These are phyloP conservation scores for Kalmusia sp. DNA, from an alignment of 2,329 filamentous ascomycete genomes.

Conservation along the genomic window DNA sequence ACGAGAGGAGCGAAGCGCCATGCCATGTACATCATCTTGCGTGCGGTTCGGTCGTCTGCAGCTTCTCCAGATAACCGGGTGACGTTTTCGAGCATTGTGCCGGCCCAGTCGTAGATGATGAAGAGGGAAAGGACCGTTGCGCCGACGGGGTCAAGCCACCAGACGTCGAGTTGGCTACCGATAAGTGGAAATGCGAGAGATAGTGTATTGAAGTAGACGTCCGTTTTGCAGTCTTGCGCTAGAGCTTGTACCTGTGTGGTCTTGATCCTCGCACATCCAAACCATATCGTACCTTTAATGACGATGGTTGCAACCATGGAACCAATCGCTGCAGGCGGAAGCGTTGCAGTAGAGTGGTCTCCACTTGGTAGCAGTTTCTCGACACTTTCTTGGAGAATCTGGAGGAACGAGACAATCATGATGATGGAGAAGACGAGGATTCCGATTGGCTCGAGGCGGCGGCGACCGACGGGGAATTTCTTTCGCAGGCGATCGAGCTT, in stretches of 20 bases:
- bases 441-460: slow-evolving; percentile 65
- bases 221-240: slow-evolving; percentile 69
- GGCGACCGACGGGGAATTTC: slow-evolving; percentile 61
- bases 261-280: slow-evolving; percentile 66
- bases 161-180: slow-evolving; percentile 64
- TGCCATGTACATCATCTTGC: slow-evolving; percentile 67
- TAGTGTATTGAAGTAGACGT: slow-evolving; percentile 70
- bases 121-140: slow-evolving; percentile 69
- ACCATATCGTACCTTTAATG: slow-evolving; percentile 66
- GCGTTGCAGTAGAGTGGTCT: slow-evolving; percentile 56
- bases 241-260: slow-evolving; percentile 70
- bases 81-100: slow-evolving; percentile 67
- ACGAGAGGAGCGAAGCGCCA: slow-evolving; percentile 64
- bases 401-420: slow-evolving; percentile 69
- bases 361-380: slow-evolving; percentile 61
- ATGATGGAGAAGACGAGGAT: slow-evolving; percentile 68
- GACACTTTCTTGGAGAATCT: slow-evolving; percentile 68
- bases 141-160: slow-evolving; percentile 72
- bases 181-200: slow-evolving; percentile 69
- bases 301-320: slow-evolving; percentile 65
- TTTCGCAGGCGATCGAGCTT: slow-evolving; percentile 50
- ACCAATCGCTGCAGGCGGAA: slow-evolving; percentile 62
- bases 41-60: slow-evolving; percentile 58
- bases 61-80: slow-evolving; percentile 65
- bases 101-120: slow-evolving; percentile 74